phyloP scores from a whole-genome alignment of 768 basidiomycete genomes.

The Termitomyces sp. region DNA sequence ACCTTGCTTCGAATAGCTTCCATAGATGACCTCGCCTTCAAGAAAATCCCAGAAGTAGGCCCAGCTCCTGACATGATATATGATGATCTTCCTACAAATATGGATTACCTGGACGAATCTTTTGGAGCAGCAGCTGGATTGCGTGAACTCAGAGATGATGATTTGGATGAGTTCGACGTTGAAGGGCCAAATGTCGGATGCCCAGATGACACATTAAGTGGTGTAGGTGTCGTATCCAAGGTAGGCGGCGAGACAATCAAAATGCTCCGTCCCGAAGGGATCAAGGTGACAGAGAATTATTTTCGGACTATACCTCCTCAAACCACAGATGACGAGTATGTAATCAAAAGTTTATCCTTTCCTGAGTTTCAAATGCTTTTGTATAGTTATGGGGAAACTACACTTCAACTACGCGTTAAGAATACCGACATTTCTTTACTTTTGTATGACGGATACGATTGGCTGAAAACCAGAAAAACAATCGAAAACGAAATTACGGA shows the following conservation, averaged over 20 bases:
- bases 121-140: slow-evolving; percentile 77
- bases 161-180: slow-evolving; percentile 60
- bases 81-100: slow-evolving; percentile 88
- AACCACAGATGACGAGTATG: slow-evolving; percentile 41
- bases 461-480: slow-evolving; percentile 75
- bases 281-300: slow-evolving; percentile 72
- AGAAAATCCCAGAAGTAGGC: slow-evolving; percentile 66
- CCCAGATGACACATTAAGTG: slow-evolving; percentile 19
- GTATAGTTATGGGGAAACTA: slow-evolving; percentile 40
- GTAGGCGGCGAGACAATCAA: slow-evolving; percentile 85
- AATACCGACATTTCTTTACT: slow-evolving; percentile 62
- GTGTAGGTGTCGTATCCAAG: slow-evolving; percentile 47
- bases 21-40: slow-evolving; percentile 82
- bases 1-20: slow-evolving; percentile 39
- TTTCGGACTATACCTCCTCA: slow-evolving; percentile 65
- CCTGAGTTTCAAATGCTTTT: not conserved
- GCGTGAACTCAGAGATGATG: slow-evolving; percentile 67
- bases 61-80: slow-evolving; percentile 82
- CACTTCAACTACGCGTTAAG: slow-evolving; percentile 48
- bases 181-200: slow-evolving; percentile 24
- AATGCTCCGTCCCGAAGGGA: slow-evolving; percentile 57
- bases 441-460: slow-evolving; percentile 95
- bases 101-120: slow-evolving; percentile 81
- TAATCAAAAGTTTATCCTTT: not conserved
- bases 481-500: slow-evolving; percentile 88